Evolutionary conservation across 768 basidiomycete species (phyloP).

Genomic region (Rhodosporidiobolus odoratus): DNA sequence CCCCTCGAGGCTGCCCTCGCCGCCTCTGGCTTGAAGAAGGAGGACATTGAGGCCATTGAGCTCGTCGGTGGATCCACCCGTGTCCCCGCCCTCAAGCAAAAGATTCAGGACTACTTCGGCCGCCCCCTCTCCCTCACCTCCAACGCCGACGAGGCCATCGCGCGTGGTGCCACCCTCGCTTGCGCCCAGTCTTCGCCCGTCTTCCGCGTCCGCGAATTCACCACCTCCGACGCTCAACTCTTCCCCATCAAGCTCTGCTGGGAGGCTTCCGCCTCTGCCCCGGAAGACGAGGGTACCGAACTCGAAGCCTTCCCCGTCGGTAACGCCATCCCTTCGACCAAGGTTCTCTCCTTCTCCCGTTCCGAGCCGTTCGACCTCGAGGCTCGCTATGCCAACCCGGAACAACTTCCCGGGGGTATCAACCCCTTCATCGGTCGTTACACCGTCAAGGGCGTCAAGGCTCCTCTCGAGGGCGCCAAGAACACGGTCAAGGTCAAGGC

Average conservation of each 20-base stretch:
- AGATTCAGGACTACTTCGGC: conserved; percentile 79
- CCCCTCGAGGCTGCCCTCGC: conserved; percentile 73
- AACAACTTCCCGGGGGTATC: conserved; percentile 65
- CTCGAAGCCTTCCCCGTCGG: conserved; percentile 81
- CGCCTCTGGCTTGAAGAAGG: conserved; percentile 71
- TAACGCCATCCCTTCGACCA: conserved; percentile 84
- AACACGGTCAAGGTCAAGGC: conserved; percentile 86
- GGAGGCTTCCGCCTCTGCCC: conserved; percentile 66
- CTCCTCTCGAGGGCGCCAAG: conserved; percentile 63
- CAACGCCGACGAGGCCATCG: conserved; percentile 96
- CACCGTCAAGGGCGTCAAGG: conserved; percentile 68
- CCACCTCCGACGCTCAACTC: conserved; percentile 72
- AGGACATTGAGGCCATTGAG: conserved; percentile 85
- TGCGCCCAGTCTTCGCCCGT: conserved; percentile 96
- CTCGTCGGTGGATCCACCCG: conserved; percentile 90
- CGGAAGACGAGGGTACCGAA: conserved; percentile 80
- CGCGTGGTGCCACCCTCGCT: conserved; percentile 91
- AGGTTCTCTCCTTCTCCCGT: conserved; percentile 91
- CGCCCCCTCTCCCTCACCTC: conserved; percentile 83
- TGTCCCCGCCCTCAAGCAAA: conserved; percentile 80
- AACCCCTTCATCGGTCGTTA: conserved; percentile 81
- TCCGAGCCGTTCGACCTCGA: conserved; percentile 81
- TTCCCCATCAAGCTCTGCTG: conserved; percentile 90
- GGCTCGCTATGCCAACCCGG: conserved; percentile 71
- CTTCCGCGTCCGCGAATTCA: conserved; percentile 96